These are phyloP conservation scores for Ascochyta viciae-villosae DNA, from an alignment of 2,329 filamentous ascomycete species.

Conservation along the genomic window DNA sequence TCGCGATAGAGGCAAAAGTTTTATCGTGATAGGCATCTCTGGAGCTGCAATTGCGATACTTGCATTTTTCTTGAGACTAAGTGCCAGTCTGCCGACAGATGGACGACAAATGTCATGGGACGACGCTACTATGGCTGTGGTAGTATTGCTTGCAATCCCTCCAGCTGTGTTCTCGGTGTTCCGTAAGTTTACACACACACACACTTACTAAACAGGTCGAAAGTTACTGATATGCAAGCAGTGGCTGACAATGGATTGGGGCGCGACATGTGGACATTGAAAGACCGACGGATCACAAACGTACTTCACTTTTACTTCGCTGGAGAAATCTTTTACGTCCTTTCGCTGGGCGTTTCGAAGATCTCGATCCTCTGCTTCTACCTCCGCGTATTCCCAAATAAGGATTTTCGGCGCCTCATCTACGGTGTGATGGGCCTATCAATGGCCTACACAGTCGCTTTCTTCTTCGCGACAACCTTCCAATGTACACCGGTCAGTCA, in stretches of 20 bases:
- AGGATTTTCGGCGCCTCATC: conserved; percentile 32
- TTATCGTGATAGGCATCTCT: conserved; percentile 38
- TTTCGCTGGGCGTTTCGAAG: conserved; percentile 38
- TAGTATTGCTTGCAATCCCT: conserved; percentile 46
- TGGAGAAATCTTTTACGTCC: conserved; percentile 46
- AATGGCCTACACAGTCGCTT: conserved; percentile 47
- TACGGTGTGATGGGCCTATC: conserved; percentile 37
- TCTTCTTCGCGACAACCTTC: conserved; percentile 58
- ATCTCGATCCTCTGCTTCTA: conserved; percentile 47
- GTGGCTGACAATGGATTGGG: conserved; percentile 52
- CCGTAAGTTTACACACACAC: conserved; percentile 9
- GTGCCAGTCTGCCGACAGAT: conserved; percentile 43
- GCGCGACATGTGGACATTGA: conserved; percentile 60
- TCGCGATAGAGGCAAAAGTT: conserved; percentile 40
- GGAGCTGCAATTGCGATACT: conserved; percentile 43
- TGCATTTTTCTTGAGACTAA: conserved; percentile 43
- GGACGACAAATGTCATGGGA: conserved; percentile 48
- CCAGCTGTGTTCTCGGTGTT: conserved; percentile 26
- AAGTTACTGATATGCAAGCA: conserved; percentile 28
- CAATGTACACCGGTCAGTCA: conserved; percentile 58
- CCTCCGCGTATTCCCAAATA: conserved; percentile 44
- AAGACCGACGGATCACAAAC: conserved; percentile 49
- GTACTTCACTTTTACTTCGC: conserved; percentile 46
- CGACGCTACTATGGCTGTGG: conserved; percentile 45
- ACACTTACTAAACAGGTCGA: neutral